Evolutionary conservation across 2,329 filamentous ascomycete genomes (phyloP), one percentile per base, ranked within the genome.

Genomic region (Allantophomopsis cytisporea): DNA sequence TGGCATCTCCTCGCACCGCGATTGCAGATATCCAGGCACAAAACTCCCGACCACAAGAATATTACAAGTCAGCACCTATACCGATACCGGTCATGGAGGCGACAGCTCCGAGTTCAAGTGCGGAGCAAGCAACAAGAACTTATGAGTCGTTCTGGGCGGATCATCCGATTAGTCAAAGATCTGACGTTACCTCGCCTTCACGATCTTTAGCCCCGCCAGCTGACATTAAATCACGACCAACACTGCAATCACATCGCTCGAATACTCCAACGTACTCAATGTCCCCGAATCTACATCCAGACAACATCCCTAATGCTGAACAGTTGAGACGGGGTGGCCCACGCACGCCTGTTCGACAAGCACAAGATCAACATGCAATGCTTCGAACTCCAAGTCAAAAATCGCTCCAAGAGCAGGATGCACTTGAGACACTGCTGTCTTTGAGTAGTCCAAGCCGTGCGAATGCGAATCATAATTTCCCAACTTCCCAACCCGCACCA

Each of bases 401-500:
- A 45, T 76, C 76, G 16, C 63, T 73, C 7, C 73, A 82, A 38
- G 84, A 91, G 53, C 82, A 87, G 52, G 84, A 89, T 50, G 84
- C 84, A 5, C 76, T 89, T 36, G 83, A 88, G 53, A 81, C 82
- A 1, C 60, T 91, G 17, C 64, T 89, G 18, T 87, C 88, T 52
- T 82, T 91, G 76, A 86, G 83, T 51, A 84, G 80, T 45, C 82
- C 82, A 0, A 79, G 79, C 13, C 83, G 84, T 56, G 80, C 80
- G 35, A 66, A 71, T 33, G 76, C 74, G 43, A 73, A 73, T 45
- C 71, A 72, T 43, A 54, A 59, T 8, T 75, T 75, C 42, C 65
- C 71, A 3, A 28, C 23, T 12, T 28, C 23, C 23, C 23, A 28
- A 12, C 23, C 23, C 5, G 23, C 23, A 28, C 49, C 57, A 11